Evolutionary conservation across 2,329 filamentous ascomycete genomes (phyloP).

Genomic region (Aspergillus japonicus): DNA sequence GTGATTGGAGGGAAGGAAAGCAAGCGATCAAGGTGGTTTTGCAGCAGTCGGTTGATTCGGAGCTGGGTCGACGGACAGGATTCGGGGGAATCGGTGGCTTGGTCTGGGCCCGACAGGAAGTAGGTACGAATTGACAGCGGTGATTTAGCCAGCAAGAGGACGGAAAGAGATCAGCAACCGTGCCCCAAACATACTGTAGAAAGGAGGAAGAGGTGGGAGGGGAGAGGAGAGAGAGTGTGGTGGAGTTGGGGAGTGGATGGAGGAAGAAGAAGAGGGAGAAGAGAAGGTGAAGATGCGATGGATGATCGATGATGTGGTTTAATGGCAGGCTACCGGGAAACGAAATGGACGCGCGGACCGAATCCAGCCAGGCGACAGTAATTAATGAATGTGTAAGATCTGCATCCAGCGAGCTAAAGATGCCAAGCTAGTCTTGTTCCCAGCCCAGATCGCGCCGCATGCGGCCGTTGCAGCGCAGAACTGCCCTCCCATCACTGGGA

Average conservation of each 20-base stretch:
- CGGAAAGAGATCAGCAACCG: neutral
- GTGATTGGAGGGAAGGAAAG: neutral
- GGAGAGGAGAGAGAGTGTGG: neutral
- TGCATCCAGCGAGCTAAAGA: neutral
- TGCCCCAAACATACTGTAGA: neutral
- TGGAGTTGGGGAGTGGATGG: neutral
- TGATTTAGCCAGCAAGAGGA: neutral
- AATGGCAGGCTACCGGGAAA: neutral
- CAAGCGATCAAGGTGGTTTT: neutral
- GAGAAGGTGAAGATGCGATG: neutral
- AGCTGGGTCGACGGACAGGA: neutral
- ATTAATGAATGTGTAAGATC: neutral
- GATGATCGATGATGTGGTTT: neutral
- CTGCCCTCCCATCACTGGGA: too few relatives aligned
- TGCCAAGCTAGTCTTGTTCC: neutral
- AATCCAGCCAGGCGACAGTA: neutral
- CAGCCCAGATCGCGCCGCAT: slow-evolving; percentile 7
- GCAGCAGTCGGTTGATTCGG: neutral
- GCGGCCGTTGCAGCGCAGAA: slow-evolving; percentile 7
- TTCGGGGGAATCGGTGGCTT: neutral
- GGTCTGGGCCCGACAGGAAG: neutral
- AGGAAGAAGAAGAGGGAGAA: neutral
- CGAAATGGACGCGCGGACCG: slow-evolving; percentile 6
- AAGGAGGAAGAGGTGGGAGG: neutral
- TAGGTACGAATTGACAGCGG: neutral